Percentiles rank a stretch among this genome's conserved stretches.
phyloP scores from a whole-genome alignment of 805 yeast genomes.

The Myxozyma mucilagina region DNA sequence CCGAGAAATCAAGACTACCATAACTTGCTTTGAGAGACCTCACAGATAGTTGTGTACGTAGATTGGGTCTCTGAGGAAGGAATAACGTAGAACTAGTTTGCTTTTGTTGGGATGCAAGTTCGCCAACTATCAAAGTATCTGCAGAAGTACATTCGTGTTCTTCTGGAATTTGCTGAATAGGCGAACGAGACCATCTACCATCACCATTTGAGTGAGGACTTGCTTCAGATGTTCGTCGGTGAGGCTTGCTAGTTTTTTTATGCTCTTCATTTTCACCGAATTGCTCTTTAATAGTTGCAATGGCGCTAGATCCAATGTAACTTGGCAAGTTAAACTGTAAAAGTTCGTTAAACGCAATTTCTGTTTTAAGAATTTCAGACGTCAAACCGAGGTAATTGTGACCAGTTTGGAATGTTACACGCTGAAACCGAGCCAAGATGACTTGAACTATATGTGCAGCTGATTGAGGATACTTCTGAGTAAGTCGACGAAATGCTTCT shows the following conservation, averaged over 20 bases:
- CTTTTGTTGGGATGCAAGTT: too few species aligned
- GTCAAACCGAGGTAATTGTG: conserved; percentile 85
- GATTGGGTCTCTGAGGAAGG: background rate
- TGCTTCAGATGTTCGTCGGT: background rate
- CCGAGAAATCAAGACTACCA: conserved; percentile 1
- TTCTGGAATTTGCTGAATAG: conserved; percentile 3
- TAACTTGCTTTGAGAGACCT: conserved; percentile 1
- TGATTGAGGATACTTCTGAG: conserved; percentile 76
- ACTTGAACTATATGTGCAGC: conserved; percentile 93
- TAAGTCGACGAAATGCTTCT: conserved; percentile 72
- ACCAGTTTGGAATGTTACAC: conserved; percentile 89
- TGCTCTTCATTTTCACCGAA: conserved; percentile 2
- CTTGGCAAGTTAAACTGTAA: conserved; percentile 57
- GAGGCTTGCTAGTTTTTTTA: background rate
- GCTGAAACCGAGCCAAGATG: conserved; percentile 78
- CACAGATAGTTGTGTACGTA: background rate
- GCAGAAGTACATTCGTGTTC: background rate
- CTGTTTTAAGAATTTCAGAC: conserved; percentile 75
- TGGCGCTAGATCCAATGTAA: conserved; percentile 59
- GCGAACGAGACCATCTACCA: background rate
- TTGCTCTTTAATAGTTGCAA: conserved; percentile 45
- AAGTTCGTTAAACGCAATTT: conserved; percentile 54
- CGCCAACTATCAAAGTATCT: too few species aligned
- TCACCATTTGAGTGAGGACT: background rate
- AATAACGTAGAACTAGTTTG: background rate